These are phyloP conservation scores for Alternaria infectoria DNA, from an alignment of 2,329 filamentous ascomycete species.

Conservation along the genomic window DNA sequence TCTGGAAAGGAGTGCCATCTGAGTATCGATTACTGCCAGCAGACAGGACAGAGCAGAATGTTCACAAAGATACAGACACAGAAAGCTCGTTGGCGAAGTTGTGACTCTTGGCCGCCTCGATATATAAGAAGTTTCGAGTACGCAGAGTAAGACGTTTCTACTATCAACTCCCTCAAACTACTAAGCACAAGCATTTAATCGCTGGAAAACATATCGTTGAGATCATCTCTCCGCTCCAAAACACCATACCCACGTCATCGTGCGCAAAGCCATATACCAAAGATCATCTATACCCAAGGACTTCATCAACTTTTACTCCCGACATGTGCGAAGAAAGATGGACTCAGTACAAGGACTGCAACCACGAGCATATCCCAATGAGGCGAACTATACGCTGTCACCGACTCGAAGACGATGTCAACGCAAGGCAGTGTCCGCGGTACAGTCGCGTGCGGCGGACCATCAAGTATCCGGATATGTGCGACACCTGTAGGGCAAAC, in stretches of 20 bases:
- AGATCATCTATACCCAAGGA: not conserved
- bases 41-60: not conserved
- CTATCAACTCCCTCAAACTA: not conserved
- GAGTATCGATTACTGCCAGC: not conserved
- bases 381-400: not conserved
- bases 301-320: not conserved
- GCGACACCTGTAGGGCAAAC: not conserved
- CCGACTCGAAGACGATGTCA: not conserved
- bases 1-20: not conserved
- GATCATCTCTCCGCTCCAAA: not conserved
- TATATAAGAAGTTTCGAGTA: not conserved
- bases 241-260: not conserved
- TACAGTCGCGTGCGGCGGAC: not conserved
- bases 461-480: constrained; percentile 1
- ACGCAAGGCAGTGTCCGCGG: not conserved
- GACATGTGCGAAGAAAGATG: not conserved
- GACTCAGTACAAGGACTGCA: constrained; percentile 5
- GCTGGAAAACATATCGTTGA: not conserved
- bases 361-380: constrained; percentile 2
- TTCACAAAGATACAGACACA: not conserved
- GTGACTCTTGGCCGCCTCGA: not conserved
- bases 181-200: not conserved
- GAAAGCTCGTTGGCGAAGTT: not conserved
- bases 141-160: not conserved
- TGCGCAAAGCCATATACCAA: not conserved